A percentile compares a stretch with the other conserved stretches of the same genome.
Evolutionary conservation across 345 rosid species (phyloP).

Genomic region (Populus pruinosa): DNA sequence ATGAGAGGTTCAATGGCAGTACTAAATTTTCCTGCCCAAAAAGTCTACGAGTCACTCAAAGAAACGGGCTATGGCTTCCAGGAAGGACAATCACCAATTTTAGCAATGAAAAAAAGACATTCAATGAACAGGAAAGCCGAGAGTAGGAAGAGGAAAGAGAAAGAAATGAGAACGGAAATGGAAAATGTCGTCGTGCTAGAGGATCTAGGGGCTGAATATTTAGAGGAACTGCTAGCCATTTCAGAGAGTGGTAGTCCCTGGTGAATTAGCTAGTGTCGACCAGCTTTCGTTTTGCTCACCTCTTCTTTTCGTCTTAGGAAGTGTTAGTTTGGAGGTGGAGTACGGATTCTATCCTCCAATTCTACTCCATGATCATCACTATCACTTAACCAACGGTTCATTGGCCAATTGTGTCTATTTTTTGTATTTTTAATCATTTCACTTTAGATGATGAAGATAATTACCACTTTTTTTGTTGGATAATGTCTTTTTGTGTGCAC

Average conservation of each 20-base stretch:
- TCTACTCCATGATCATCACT: background rate
- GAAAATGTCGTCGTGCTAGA: conserved; percentile 50
- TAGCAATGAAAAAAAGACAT: conserved; percentile 51
- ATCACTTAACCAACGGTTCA: background rate
- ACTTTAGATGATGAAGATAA: background rate
- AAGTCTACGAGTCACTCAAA: conserved; percentile 41
- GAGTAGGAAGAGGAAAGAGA: conserved; percentile 37
- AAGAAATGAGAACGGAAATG: conserved; percentile 11
- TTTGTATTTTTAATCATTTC: background rate
- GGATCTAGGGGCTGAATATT: conserved; percentile 57
- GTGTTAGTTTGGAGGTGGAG: background rate
- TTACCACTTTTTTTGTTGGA: background rate
- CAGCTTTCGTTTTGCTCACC: background rate
- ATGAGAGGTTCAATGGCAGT: conserved; percentile 50
- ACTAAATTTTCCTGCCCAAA: conserved; percentile 49
- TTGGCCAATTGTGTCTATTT: background rate
- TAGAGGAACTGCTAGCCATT: conserved; percentile 52
- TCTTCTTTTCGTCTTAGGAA: background rate
- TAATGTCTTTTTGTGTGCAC: background rate
- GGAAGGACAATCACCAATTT: conserved; percentile 47
- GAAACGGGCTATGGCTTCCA: conserved; percentile 34
- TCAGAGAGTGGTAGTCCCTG: conserved; percentile 27
- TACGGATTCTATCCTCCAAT: background rate
- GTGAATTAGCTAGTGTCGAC: background rate
- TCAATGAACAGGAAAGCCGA: conserved; percentile 40